These are phyloP conservation scores for Pichia sporocuriosa DNA, from an alignment of 805 yeast species.

Conservation along the genomic window DNA sequence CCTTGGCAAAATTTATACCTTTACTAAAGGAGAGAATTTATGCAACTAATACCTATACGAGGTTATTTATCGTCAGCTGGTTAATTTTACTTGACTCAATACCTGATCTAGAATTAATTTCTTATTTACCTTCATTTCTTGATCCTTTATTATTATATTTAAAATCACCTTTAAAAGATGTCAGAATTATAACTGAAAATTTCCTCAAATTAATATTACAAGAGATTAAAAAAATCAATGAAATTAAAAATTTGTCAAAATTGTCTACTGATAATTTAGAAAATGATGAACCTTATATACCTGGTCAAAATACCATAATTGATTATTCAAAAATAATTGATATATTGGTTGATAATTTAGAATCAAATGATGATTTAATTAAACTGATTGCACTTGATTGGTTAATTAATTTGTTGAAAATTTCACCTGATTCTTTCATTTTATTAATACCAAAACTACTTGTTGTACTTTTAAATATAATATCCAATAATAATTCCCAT, in stretches of 20 bases:
- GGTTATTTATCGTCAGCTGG: conserved; percentile 92
- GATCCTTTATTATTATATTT: conserved; percentile 77
- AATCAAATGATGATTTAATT: conserved; percentile 66
- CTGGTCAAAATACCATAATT: conserved; percentile 76
- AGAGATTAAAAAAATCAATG: conserved; percentile 73
- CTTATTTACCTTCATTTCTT: conserved; percentile 82
- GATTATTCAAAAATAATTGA: conserved; percentile 77
- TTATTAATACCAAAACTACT: conserved; percentile 70
- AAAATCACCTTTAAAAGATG: conserved; percentile 80
- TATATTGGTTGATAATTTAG: conserved; percentile 73
- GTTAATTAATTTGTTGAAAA: conserved; percentile 66
- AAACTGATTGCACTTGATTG: conserved; percentile 76
- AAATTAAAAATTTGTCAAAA: conserved; percentile 47
- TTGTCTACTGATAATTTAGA: neutral
- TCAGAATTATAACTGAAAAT: conserved; percentile 76
- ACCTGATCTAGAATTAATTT: conserved; percentile 82
- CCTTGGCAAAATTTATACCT: conserved; percentile 83
- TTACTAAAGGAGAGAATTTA: conserved; percentile 85
- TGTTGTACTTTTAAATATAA: conserved; percentile 56
- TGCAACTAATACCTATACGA: conserved; percentile 85
- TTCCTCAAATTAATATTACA: conserved; percentile 67
- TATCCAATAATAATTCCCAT: conserved; percentile 46
- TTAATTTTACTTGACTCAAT: conserved; percentile 84
- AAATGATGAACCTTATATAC: conserved; percentile 52
- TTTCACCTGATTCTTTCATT: conserved; percentile 70